Evolutionary conservation across 2,329 filamentous ascomycete genomes (phyloP).

Genomic region (Hysterium pulicare): DNA sequence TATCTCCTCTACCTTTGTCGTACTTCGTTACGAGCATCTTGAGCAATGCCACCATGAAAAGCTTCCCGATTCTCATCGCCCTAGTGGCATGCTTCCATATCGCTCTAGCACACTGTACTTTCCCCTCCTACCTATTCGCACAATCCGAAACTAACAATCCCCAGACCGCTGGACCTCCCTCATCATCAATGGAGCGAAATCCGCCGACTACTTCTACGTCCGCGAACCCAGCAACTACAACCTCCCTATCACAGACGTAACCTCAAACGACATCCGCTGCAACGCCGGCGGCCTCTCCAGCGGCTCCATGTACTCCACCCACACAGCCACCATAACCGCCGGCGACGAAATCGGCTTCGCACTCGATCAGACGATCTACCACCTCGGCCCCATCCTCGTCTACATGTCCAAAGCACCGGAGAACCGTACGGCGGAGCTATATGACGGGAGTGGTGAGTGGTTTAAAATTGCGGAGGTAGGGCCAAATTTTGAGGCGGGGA

Average conservation of each 20-base stretch:
- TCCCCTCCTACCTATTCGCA: background rate
- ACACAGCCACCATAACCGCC: slow-evolving; percentile 1
- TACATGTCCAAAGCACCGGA: slow-evolving; percentile 25
- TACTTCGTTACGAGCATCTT: too few relatives aligned
- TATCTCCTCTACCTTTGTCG: too few relatives aligned
- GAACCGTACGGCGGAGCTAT: slow-evolving; percentile 12
- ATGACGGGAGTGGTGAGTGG: slow-evolving; percentile 24
- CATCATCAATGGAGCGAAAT: background rate
- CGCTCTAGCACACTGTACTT: slow-evolving; percentile 3
- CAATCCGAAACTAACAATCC: slow-evolving; percentile 1
- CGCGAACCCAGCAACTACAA: slow-evolving; percentile 11
- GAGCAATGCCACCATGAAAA: too few relatives aligned
- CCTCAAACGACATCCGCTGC: slow-evolving; percentile 15
- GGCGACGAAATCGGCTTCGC: too few relatives aligned
- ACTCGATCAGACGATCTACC: slow-evolving; percentile 16
- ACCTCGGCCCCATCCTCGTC: slow-evolving; percentile 17
- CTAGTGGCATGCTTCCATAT: background rate
- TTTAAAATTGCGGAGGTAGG: slow-evolving; percentile 24
- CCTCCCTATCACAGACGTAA: slow-evolving; percentile 10
- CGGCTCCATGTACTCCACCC: background rate
- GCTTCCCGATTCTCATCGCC: too few relatives aligned
- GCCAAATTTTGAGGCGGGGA: too few relatives aligned
- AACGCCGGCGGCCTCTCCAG: slow-evolving; percentile 10
- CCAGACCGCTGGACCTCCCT: slow-evolving; percentile 3
- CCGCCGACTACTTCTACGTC: slow-evolving; percentile 1